These are phyloP conservation scores for Alternaria arbusti DNA, from an alignment of 2,329 filamentous ascomycete genomes.

Conservation along the genomic window DNA sequence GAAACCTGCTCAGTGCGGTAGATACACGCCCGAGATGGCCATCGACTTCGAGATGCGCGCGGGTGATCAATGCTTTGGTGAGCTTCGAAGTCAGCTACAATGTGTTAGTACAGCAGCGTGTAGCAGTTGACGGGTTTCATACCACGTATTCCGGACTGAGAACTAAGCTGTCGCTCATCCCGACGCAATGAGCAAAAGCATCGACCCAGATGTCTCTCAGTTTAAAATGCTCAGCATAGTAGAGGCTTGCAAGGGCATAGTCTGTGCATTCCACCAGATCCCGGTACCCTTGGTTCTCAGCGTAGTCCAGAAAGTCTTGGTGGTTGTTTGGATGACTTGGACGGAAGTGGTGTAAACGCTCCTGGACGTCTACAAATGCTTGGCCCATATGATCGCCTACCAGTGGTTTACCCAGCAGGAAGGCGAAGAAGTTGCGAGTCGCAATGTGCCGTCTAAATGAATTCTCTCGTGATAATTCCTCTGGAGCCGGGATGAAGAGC, in stretches of 20 bases:
- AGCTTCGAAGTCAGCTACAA: constrained; percentile 51
- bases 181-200: constrained; percentile 78
- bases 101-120: neutral
- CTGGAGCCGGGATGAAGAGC: constrained; percentile 73
- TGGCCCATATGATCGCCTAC: constrained; percentile 71
- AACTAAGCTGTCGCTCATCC: constrained; percentile 71
- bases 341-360: constrained; percentile 69
- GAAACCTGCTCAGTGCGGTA: constrained; percentile 67
- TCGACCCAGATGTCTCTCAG: constrained; percentile 71
- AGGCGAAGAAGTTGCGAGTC: constrained; percentile 78
- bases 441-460: constrained; percentile 69
- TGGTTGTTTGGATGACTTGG: constrained; percentile 62
- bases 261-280: constrained; percentile 69
- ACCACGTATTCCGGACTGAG: constrained; percentile 67
- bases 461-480: constrained; percentile 59
- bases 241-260: constrained; percentile 71
- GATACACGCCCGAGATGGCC: constrained; percentile 65
- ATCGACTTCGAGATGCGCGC: constrained; percentile 70
- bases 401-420: constrained; percentile 68
- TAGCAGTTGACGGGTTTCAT: constrained; percentile 35
- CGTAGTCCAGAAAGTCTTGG: constrained; percentile 68
- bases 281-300: constrained; percentile 73
- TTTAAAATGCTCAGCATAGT: constrained; percentile 70
- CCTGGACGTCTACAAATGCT: constrained; percentile 68
- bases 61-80: constrained; percentile 70